Evolutionary conservation across 257 asterid species (phyloP), one percentile per base, ranked within the genome.

Genomic region (Fraxinus quadrangulata): DNA sequence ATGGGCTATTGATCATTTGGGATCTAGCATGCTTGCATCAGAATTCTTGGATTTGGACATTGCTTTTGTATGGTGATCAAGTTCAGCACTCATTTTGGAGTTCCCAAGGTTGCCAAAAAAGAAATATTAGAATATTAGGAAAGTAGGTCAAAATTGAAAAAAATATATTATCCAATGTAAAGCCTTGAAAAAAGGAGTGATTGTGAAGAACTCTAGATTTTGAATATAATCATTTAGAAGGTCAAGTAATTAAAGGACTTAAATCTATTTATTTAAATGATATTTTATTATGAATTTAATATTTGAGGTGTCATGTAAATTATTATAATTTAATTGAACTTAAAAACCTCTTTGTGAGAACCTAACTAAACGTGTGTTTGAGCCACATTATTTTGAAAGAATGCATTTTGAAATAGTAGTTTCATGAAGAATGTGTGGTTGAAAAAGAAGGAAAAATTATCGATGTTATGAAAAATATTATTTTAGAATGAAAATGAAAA

Each of bases 11-110:
- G 33, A 71, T 45, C 8, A 10, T 40, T 49, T 28, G 42, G 72
- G 72, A 36, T 33, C 21, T n/a, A 24, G 75, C 75, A 71, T 71
- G 63, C 65, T 10, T 40, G 65, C 61, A 71, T 51, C 24, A 39
- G 75, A 71, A 39, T 71, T 39, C 75, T 42, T 71, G 34, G 75
- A 26, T 19, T 42, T 70, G 42, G 74, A 6, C 45, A 70, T 26
- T 37, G 33, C 14, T 70, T 70, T 70, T 70, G 0, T 37, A 70
- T 21, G 11, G 28, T 24, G 33, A 70, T n/a, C 0, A 19, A 3
- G 51, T 42, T 8, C 13, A 9, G 45, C 45, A 70, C 24, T 13
- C 13, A 26, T 69, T 70, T 70, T 23, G 3, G 47, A 70, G 74
- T 16, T 70, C 47, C 54, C 33, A 69, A 70, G 47, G 7, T 5